Base-by-base conservation (phyloP, 1,139 yeast genomes). In the Hansenula sp. region DNA sequence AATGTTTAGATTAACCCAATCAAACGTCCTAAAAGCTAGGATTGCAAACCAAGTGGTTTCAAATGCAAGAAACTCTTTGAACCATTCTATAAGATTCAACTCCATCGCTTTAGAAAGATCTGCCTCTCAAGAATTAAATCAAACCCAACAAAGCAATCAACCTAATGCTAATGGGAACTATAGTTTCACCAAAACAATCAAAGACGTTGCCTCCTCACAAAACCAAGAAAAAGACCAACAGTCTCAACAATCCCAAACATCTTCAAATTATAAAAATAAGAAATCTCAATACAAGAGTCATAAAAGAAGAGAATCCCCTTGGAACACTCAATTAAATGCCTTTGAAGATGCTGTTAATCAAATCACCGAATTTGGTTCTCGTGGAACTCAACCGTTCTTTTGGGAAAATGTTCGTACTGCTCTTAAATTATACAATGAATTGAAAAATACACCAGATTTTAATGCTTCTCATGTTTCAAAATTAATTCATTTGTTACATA, bases 391-490 rank as follows among this genome's bases (percentile, higher is more conserved):
- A 33, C 46, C 52, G 8, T 49, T 50, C 43, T 52, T 52, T 42
- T 75, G 79, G 78, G 70, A 66, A 33, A 69, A 77, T 2, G 67
- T 74, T 30, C 67, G 68, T 36, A 67, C 64, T 41, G 72, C 77
- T 13, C 71, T 76, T 66, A 71, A 68, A 13, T 54, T 75, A 12
- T 76, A 76, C 45, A 67, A 70, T 36, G 71, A 70, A 13, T 52
- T 76, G 36, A 61, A 67, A 33, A 66, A 63, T 19, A 63, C 73
- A 1, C 74, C 76, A n/a, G 74, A 71, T 45, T 59, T 74, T 41
- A 67, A 67, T 47, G 65, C 70, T 32, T 66, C 63, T 44, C 61
- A 77, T 51, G 72, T 72, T 48, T 65, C 76, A 1, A 66, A 71
- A 40, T 60, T 75, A 41, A 72, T 74, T 21, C 74, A 74, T 41